phyloP scores from a whole-genome alignment of 306 rosid species.

The Lablab purpureus region DNA sequence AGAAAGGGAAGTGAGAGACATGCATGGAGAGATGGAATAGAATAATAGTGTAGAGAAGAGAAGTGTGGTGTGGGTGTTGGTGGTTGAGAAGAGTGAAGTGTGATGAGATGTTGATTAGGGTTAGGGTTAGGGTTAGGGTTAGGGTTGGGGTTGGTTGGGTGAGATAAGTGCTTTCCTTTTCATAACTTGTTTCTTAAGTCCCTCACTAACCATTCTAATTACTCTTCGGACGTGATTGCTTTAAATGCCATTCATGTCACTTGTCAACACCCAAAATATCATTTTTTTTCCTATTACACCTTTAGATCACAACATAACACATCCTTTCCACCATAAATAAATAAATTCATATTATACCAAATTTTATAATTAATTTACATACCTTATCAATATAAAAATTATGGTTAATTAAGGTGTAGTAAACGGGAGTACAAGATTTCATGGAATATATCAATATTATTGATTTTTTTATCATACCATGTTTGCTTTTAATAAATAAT shows the following conservation, averaged over 20 bases:
- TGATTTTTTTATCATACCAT: too few relatives aligned
- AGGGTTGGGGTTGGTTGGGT: constrained; percentile 42
- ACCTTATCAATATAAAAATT: too few relatives aligned
- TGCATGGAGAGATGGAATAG: background rate
- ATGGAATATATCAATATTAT: too few relatives aligned
- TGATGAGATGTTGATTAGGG: background rate
- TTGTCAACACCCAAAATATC: background rate
- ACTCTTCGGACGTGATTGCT: constrained; percentile 28
- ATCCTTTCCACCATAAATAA: too few relatives aligned
- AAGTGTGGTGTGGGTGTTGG: background rate
- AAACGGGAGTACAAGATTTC: too few relatives aligned
- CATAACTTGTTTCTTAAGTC: constrained; percentile 12
- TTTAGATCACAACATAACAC: too few relatives aligned
- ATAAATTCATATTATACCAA: too few relatives aligned
- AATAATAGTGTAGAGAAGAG: background rate
- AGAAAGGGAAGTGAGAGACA: background rate
- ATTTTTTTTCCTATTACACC: background rate
- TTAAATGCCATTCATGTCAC: constrained; percentile 43
- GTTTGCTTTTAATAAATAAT: too few relatives aligned
- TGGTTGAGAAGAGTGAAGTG: background rate
- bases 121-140: too few relatives aligned
- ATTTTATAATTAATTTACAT: too few relatives aligned
- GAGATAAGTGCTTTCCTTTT: constrained; percentile 27
- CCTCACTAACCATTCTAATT: constrained; percentile 36
- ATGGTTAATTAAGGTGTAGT: too few relatives aligned